These are phyloP conservation scores for Vaccinium vitisidaea DNA, from an alignment of 148 eudicot genomes.

Conservation along the genomic window DNA sequence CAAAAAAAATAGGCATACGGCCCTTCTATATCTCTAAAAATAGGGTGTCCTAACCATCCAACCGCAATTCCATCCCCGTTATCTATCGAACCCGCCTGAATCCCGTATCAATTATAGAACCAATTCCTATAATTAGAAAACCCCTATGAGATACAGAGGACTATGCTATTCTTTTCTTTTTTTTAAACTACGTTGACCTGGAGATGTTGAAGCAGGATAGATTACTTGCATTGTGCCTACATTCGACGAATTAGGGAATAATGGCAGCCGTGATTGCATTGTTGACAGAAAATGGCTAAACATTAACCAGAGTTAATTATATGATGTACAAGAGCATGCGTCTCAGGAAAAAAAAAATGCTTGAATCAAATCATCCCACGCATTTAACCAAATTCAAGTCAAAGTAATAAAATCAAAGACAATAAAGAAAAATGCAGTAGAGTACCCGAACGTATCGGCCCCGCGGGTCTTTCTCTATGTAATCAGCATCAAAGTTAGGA, in stretches of 20 bases:
- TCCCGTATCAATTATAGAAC: too few species aligned
- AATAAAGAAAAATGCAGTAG: background rate
- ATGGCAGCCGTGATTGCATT: background rate
- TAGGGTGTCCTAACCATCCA: too few species aligned
- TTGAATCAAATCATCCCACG: background rate
- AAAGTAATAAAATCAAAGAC: background rate
- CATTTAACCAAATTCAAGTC: background rate
- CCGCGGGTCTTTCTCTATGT: slow-evolving; percentile 58
- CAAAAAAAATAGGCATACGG: too few species aligned
- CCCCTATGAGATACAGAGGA: too few species aligned
- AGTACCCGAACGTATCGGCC: slow-evolving; percentile 86
- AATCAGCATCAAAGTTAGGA: slow-evolving; percentile 35
- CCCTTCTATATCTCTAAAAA: too few species aligned
- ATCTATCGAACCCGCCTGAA: too few species aligned
- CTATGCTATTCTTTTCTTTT: too few species aligned
- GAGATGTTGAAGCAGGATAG: too few species aligned
- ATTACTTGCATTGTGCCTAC: background rate
- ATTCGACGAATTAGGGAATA: background rate
- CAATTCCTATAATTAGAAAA: too few species aligned
- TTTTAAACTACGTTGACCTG: too few species aligned
- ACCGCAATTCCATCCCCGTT: too few species aligned
- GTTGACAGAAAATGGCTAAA: background rate
- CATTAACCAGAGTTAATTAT: background rate
- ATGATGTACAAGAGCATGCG: background rate
- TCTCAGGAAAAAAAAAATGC: background rate